Evolutionary conservation across 1,139 yeast species (phyloP), one percentile per base, ranked within the genome.

Genomic region (Protomyces inundatus): DNA sequence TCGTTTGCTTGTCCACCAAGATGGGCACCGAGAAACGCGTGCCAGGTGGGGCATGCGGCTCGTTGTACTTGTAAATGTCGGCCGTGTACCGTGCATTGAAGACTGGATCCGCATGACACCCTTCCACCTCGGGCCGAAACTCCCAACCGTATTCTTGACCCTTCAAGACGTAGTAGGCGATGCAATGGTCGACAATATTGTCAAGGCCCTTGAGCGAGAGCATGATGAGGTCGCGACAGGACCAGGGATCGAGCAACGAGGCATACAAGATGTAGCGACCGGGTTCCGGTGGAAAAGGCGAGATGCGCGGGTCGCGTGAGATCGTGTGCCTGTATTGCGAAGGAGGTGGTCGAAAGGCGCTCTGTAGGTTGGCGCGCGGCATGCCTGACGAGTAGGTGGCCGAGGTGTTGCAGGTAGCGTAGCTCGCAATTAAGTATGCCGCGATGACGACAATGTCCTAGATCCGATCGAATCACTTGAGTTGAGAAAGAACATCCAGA

Each of bases 191-290:
- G 64, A 78, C 78, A 46, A 81, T 72, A 33, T 81, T 80, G 4
- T 82, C 76, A 69, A 91, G 79, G 1, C 97, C 96, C 77, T 90
- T 90, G 69, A 91, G 79, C n/a, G 81, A 76, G 64, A 97, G 78
- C 7, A 86, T 80, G 66, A 90, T 85, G 68, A 91, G 78, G 0
- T 93, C 84, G 68, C 98, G 82, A 73, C 89, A 96, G 0, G 98
- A 97, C 89, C 97, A 91, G 3, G 98, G 97, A 76, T 97, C 91
- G 1, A 97, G 96, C 64, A 80, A 78, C 0, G 93, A 86, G 30
- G 90, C 95, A 71, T 89, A 91, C 66, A 91, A 81, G 76, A 90
- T 97, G 74, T 91, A 91, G 71, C 98, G 81, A 39, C n/a, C 42
- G 12, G 12, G n/a, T 39, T 39, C 42, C 14, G 42, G 42, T 12